Base-by-base conservation (phyloP, 768 basidiomycete species). In the Cystofilobasidium bisporidii region DNA sequence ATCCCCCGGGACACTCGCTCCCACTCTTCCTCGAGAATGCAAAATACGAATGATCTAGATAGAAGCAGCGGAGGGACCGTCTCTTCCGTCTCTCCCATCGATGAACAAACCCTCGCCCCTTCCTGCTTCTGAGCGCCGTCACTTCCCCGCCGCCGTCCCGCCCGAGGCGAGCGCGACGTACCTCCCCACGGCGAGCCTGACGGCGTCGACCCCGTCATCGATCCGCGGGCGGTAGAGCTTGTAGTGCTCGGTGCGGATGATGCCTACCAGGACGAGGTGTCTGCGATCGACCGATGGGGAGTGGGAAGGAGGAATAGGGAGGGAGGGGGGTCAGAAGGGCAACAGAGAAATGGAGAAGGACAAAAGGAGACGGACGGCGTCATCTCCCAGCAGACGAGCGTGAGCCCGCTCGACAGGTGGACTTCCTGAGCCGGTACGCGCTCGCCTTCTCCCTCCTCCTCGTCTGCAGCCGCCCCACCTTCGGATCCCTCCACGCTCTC, bases 311-410 rank as follows among this genome's bases (percentile, higher is more conserved):
- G 30, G 53, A 26, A 17, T 9, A 9, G 10, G 50, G 45, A 47
- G 45, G 45, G 9, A n/a, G n/a, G n/a, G n/a, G n/a, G n/a, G n/a
- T n/a, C n/a, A n/a, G n/a, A n/a, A n/a, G n/a, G n/a, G n/a, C n/a
- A n/a, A n/a, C n/a, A n/a, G n/a, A n/a, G n/a, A n/a, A n/a, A 47
- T 20, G 45, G 45, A 47, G 45, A 17, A 18, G 3, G 45, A 24
- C 6, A 17, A 20, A 33, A 15, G 30, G 57, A 14, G 24, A 61
- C 60, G 24, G 24, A 61, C 60, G 60, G 41, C 20, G 60, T 61
- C 40, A 61, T 61, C 40, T 61, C 60, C 60, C 60, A 61, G 45
- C 33, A 61, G n/a, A 41, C 60, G 22, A 43, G 40, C 40, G 60
- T 61, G 3, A 61, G 22, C 9, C 60, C 60, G 22, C 36, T 40